phyloP scores from a whole-genome alignment of 306 rosid genomes.

The Adenanthera pavonina region DNA sequence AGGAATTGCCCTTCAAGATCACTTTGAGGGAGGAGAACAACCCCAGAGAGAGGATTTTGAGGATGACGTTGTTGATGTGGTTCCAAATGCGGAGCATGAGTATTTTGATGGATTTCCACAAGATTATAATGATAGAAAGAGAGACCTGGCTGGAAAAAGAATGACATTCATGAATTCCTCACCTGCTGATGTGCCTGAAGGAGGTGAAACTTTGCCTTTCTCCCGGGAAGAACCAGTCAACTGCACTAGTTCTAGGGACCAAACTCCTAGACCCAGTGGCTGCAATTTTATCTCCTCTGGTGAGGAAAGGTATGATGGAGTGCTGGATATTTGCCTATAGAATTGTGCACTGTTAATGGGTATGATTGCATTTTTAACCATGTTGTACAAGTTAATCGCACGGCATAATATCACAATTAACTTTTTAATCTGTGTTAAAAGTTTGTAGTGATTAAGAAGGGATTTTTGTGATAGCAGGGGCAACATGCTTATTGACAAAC shows the following conservation, averaged over 20 bases:
- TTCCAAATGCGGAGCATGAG: conserved; percentile 52
- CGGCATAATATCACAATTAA: neutral
- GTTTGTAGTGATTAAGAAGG: neutral
- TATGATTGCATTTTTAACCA: conserved; percentile 16
- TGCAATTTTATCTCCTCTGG: conserved; percentile 32
- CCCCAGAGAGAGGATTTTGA: conserved; percentile 55
- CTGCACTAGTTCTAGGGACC: conserved; percentile 51
- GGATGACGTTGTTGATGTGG: conserved; percentile 56
- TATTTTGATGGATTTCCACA: conserved; percentile 55
- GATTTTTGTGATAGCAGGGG: neutral
- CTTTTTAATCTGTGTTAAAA: neutral
- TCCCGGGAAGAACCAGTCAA: conserved; percentile 55
- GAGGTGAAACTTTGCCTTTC: conserved; percentile 48
- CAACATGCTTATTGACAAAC: neutral
- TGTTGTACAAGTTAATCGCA: neutral
- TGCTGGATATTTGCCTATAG: conserved; percentile 25
- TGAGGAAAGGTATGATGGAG: conserved; percentile 71
- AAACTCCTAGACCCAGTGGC: conserved; percentile 50
- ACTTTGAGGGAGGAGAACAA: conserved; percentile 60
- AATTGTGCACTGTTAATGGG: conserved; percentile 14
- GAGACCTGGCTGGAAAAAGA: conserved; percentile 65
- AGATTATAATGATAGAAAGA: conserved; percentile 53
- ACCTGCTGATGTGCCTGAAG: conserved; percentile 50
- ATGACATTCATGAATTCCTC: conserved; percentile 50
- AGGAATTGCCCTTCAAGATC: conserved; percentile 61